Base-by-base conservation (phyloP, 2,329 filamentous ascomycete species). In the Paracoccidioides brasiliensis region DNA sequence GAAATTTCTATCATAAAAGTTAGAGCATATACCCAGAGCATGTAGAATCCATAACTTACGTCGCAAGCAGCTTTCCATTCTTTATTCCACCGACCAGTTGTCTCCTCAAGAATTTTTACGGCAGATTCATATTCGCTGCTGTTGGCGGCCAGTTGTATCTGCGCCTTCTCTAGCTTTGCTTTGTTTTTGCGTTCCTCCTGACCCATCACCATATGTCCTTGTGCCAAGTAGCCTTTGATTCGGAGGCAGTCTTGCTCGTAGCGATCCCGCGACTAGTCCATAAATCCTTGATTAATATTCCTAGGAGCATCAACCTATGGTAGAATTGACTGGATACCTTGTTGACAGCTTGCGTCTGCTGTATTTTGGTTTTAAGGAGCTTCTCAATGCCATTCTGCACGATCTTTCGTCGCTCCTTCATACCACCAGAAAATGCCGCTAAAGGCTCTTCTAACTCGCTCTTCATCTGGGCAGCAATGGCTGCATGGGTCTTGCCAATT, bases 181-280 rank as follows among this genome's bases (percentile, higher is more conserved):
- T 98, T 98, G 72, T 98, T 98, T 74, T 95, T 96, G 33, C 93
- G 83, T 75, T 98, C 93, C 69, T 98, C 93, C 64, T 98, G 93
- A 12, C 93, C 93, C 93, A 98, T 98, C 56, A 98, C 93, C 93
- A 98, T 98, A 69, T 98, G 94, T 8, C 93, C 93, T 72, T 98
- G 93, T 3, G 94, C 93, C 4, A 98, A 81, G 67, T 98, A 98
- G 42, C 93, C 93, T 72, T 98, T 98, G 70, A 98, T 97, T 69
- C 95, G 93, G 46, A 98, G 78, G 68, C 91, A 97, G 64, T 98
- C 94, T 71, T 98, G 91, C 72, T 98, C 93, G 69, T 94, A 98
- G 52, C 86, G 85, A 72, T 98, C 93, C 61, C 93, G 82, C 14
- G 90, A 87, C 86, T 89, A 59, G 12, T 42, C 15, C 15, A 41